These are phyloP conservation scores for Raphanus sativus DNA, from an alignment of 345 rosid species.

Conservation along the genomic window DNA sequence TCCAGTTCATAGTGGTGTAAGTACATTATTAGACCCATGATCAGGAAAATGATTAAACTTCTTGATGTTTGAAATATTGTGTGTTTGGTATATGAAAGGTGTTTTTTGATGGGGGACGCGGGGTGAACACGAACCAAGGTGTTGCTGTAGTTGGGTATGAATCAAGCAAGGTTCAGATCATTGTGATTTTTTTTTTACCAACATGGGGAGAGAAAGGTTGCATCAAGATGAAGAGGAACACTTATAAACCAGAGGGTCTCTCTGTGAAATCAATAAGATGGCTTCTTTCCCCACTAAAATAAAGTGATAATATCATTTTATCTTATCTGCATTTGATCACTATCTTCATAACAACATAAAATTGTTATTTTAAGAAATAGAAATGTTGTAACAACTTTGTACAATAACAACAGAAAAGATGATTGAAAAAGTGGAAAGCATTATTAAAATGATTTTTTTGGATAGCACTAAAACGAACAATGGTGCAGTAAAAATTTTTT, in stretches of 20 bases:
- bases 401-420: neutral
- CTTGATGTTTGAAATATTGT: neutral
- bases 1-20: constrained; percentile 39
- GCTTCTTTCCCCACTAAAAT: constrained; percentile 77
- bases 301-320: constrained; percentile 26
- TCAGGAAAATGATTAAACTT: neutral
- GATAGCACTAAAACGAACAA: neutral
- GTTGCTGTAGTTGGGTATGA: constrained; percentile 86
- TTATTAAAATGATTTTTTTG: too few species aligned
- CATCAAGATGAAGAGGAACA: constrained; percentile 72
- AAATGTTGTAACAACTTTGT: constrained; percentile 21
- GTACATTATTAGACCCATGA: neutral
- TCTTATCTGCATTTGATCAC: neutral
- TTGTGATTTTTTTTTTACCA: constrained; percentile 74
- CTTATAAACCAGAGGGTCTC: constrained; percentile 34
- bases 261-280: constrained; percentile 73
- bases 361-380: neutral
- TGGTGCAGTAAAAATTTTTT: neutral
- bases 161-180: constrained; percentile 59
- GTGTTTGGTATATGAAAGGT: constrained; percentile 48
- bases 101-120: constrained; percentile 69
- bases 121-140: constrained; percentile 65
- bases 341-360: neutral
- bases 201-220: constrained; percentile 82
- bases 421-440: neutral